Evolutionary conservation across 148 eudicot genomes (phyloP), one percentile per base, ranked within the genome.

Genomic region (Vaccinium macrocarpon): DNA sequence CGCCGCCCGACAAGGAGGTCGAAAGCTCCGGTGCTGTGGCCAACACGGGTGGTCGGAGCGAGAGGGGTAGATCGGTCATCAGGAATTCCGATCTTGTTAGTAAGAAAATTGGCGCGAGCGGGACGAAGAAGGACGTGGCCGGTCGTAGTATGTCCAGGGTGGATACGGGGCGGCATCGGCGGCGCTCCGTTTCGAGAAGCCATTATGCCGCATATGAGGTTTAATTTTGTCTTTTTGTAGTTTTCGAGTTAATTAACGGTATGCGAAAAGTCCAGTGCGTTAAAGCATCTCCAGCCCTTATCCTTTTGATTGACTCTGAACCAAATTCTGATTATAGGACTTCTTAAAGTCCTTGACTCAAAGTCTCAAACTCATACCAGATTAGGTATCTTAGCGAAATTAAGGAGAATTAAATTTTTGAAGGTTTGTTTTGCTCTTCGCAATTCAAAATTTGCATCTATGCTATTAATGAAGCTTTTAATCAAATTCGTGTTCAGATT

Each of bases 61-160:
- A 81, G 32, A 85, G 93, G 81, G 98, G 98, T n/a, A 90, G 98
- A 86, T 75, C 98, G 7, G 84, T 80, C 66, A 57, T 90, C n/a
- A 87, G 95, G 84, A 86, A 78, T 87, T 70, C 79, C 0, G 89
- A 76, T 81, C 46, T 70, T 2, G 78, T 68, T 57, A 82, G 82
- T 5, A 84, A 84, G 38, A 79, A 57, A 35, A 51, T 10, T 19
- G 84, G 79, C 6, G 38, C 19, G 11, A 84, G 86, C 7, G 87
- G 88, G 21, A 78, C 77, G 87, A 86, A 68, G 87, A 86, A 61
- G 82, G 85, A 51, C 78, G 15, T 9, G 59, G 15, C 56, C 50
- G 92, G 90, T 16, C 84, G 91, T 87, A 89, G 94, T 84, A 89
- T 90, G 89, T 93, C 95, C 11, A 81, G 90, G 78, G 88, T 87